Evolutionary conservation across 176 grass and related monocot genomes (phyloP).

Genomic region (Coix lacrymajobi): DNA sequence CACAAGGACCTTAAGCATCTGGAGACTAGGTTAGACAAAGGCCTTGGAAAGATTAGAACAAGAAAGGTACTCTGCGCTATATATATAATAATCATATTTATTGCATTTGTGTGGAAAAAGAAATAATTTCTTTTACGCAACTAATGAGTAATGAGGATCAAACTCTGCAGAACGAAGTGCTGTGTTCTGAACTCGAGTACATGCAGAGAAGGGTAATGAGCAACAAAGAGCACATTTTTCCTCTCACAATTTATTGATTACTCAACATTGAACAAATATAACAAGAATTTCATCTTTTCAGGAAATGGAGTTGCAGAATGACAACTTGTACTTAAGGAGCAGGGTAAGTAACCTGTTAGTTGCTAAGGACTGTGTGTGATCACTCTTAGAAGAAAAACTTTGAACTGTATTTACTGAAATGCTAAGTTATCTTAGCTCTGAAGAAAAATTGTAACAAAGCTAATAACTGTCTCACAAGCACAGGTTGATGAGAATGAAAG

Average conservation of each 20-base stretch:
- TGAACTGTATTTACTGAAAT: neutral
- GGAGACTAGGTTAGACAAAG: constrained; percentile 71
- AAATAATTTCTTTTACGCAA: neutral
- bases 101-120: neutral
- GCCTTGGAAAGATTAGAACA: constrained; percentile 73
- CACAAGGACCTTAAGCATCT: constrained; percentile 56
- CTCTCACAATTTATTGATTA: neutral
- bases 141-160: neutral
- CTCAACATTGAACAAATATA: neutral
- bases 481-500: constrained; percentile 71
- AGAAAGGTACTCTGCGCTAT: constrained; percentile 51
- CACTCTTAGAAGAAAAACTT: neutral
- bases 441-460: neutral
- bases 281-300: constrained; percentile 19
- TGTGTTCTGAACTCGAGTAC: constrained; percentile 51
- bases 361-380: neutral
- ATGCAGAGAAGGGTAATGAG: constrained; percentile 57
- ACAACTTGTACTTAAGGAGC: constrained; percentile 57
- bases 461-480: neutral
- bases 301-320: constrained; percentile 65
- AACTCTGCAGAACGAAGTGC: constrained; percentile 58
- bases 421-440: neutral
- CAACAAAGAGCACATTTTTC: neutral
- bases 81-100: neutral
- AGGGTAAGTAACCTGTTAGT: constrained; percentile 30